Evolutionary conservation across 495 filamentous ascomycete genomes (phyloP).

Genomic region (Hypoxylon cercidicola): DNA sequence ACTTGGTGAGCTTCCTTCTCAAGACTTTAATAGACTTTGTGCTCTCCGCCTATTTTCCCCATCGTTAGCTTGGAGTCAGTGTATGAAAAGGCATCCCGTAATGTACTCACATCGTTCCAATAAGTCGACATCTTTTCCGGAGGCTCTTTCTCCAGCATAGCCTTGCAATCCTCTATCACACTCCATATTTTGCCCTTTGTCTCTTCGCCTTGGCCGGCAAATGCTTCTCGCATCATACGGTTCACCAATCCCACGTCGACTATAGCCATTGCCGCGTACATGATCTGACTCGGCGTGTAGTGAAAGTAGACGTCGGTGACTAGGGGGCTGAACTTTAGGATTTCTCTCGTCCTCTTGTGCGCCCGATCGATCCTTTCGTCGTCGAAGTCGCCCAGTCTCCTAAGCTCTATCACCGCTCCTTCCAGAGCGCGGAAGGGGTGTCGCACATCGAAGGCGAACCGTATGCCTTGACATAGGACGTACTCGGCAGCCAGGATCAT

Average conservation of each 20-base stretch:
- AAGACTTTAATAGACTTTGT: slow-evolving; percentile 62
- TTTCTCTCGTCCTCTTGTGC: slow-evolving; percentile 73
- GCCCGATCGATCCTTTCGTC: slow-evolving; percentile 69
- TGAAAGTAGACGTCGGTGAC: slow-evolving; percentile 96
- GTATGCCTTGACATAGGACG: slow-evolving; percentile 88
- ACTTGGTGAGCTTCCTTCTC: slow-evolving; percentile 79
- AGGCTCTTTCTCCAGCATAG: slow-evolving; percentile 61
- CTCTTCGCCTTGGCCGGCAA: slow-evolving; percentile 52
- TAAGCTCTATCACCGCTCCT: slow-evolving; percentile 85
- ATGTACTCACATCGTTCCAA: slow-evolving; percentile 52
- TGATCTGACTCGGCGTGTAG: slow-evolving; percentile 94
- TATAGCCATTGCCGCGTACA: slow-evolving; percentile 79
- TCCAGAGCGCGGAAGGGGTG: slow-evolving; percentile 91
- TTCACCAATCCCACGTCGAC: slow-evolving; percentile 77
- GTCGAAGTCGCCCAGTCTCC: slow-evolving; percentile 58
- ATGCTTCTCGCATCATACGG: slow-evolving; percentile 79
- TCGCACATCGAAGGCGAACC: slow-evolving; percentile 91
- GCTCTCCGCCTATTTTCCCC: slow-evolving; percentile 48
- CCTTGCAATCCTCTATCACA: slow-evolving; percentile 60
- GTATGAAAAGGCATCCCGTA: not conserved
- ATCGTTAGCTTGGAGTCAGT: slow-evolving; percentile 40
- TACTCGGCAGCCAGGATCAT: slow-evolving; percentile 90
- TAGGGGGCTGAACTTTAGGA: slow-evolving; percentile 80
- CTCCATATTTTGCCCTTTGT: slow-evolving; percentile 58
- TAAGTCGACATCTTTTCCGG: slow-evolving; percentile 54